Conservation (phyloP, 306 rosid genomes). For the Quercus aquifolioides region DNA sequence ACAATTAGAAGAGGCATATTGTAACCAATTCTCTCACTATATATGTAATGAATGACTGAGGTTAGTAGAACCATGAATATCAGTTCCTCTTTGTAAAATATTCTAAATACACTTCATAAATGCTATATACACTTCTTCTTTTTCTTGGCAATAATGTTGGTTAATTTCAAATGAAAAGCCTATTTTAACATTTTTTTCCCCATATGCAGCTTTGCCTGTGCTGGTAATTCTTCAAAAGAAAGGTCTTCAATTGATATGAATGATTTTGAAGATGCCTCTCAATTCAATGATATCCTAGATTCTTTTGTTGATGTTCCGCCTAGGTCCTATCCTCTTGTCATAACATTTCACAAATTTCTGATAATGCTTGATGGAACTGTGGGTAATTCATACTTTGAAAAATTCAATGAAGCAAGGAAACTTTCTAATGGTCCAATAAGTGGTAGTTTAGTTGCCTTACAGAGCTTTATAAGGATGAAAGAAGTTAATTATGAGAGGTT, state of each 20-base stretch:
- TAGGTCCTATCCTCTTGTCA: constrained; percentile 60
- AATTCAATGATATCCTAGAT: constrained; percentile 49
- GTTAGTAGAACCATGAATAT: no score
- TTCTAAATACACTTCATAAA: no score
- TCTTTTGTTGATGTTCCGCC: constrained; percentile 53
- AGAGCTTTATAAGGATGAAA: constrained; percentile 46
- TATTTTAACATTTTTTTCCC: not conserved
- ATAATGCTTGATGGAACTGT: constrained; percentile 84
- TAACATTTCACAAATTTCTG: constrained; percentile 69
- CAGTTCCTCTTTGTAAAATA: no score
- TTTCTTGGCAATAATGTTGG: no score
- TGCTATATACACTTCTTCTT: no score
- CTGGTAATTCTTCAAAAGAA: constrained; percentile 15
- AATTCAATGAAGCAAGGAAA: constrained; percentile 33
- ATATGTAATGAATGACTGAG: no score
- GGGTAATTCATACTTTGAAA: constrained; percentile 63
- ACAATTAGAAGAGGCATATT: no score
- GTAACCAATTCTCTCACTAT: no score
- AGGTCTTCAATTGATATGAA: constrained; percentile 23
- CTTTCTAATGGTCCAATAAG: constrained; percentile 11
- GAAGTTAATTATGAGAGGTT: constrained; percentile 70
- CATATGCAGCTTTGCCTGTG: constrained; percentile 42
- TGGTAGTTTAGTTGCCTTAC: constrained; percentile 48
- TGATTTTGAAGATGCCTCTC: constrained; percentile 45
- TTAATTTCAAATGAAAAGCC: not conserved